These are phyloP conservation scores for Stachybotrys elegans DNA, from an alignment of 2,329 filamentous ascomycete genomes.

Conservation along the genomic window DNA sequence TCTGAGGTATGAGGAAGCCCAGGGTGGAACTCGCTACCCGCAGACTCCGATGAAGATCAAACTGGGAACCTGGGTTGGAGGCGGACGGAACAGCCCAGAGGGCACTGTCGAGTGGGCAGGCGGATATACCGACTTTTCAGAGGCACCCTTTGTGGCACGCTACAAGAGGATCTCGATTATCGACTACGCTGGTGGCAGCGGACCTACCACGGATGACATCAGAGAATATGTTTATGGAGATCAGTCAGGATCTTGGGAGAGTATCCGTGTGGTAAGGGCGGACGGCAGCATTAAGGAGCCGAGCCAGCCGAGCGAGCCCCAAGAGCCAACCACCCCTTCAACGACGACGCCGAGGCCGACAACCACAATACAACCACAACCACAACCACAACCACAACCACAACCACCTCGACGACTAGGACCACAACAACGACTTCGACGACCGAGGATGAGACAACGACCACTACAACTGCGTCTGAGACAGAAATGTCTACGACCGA, in stretches of 20 bases:
- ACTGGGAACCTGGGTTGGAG: conserved; percentile 62
- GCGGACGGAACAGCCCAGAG: conserved; percentile 48
- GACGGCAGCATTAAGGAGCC: no score
- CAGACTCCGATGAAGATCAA: conserved; percentile 70
- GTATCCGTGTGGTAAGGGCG: conserved; percentile 32
- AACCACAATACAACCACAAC: no score
- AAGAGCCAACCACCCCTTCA: no score
- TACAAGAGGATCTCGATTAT: conserved; percentile 39
- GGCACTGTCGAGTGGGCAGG: conserved; percentile 71
- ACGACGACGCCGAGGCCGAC: no score
- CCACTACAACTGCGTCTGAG: no score
- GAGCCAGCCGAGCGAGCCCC: no score
- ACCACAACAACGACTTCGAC: no score
- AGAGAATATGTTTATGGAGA: conserved; percentile 37
- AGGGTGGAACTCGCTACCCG: conserved; percentile 56
- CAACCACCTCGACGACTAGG: no score
- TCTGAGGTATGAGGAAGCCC: conserved; percentile 53
- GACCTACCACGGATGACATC: conserved; percentile 24
- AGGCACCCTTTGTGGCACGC: conserved; percentile 37
- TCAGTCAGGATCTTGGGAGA: conserved; percentile 33
- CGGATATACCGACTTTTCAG: conserved; percentile 42
- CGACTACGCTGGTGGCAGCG: conserved; percentile 37
- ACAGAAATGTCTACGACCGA: no score
- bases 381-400: no score
- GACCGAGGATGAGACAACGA: no score